Evolutionary conservation across 768 basidiomycete genomes (phyloP), one percentile per base, ranked within the genome.

Genomic region (Russula earlei): DNA sequence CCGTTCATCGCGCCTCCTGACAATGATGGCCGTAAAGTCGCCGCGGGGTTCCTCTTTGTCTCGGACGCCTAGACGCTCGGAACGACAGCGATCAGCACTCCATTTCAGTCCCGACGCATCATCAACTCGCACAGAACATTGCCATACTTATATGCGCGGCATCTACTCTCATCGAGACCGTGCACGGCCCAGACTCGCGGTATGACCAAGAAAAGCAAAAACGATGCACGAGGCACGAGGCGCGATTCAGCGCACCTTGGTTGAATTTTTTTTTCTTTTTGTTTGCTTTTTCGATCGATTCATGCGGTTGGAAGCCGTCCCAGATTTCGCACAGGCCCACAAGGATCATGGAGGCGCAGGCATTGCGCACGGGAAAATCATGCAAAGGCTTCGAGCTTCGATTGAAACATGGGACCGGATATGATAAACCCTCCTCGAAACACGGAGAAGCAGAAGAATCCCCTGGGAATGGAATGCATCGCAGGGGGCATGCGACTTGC

Each of bases 1-100:
- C 56, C 56, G 56, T 17, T 36, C 50, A 53, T 38, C 46, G 20
- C 56, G 56, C 45, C 46, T 53, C n/a, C 52, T 58, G 56, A 53
- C 56, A n/a, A 49, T 49, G 45, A 58, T 43, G 19, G 36, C 37
- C 53, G 40, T 8, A 31, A 48, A 58, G 56, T 53, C 51, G 40
- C 56, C 56, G 52, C 56, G 52, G n/a, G 51, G 33, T 49, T 53
- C 51, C 47, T 54, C 40, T 7, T 43, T 58, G 46, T 7, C 29
- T 31, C 29, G 29, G 10, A 33, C 20, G 37, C 45, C 41, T 36
- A 41, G 37, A 27, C 56, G 56, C 56, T 43, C 46, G 43, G 52
- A 48, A 49, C 51, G 33, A 47, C 56, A 48, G 19, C 31, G 56
- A 58, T 53, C 52, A 48, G 52, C 56, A 58, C 34, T 42, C 27